Base-by-base conservation (phyloP, 1,284 basidiomycete genomes). In the Sparassis latifolia region DNA sequence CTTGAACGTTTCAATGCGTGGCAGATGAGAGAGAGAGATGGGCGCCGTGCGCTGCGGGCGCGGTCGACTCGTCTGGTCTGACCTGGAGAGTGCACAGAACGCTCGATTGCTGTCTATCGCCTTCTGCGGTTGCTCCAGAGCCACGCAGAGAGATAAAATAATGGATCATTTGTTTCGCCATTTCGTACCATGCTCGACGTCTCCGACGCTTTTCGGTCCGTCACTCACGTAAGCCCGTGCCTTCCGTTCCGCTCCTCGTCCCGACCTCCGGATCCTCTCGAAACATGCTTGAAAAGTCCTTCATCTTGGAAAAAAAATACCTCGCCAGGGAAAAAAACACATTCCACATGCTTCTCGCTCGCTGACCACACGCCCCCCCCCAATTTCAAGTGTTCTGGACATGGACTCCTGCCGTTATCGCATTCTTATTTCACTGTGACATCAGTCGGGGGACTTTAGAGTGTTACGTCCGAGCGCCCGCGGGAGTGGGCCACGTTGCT, bases 141-240 rank as follows among this genome's bases (percentile, higher is more conserved):
- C 12, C 4, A 30, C 30, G 6, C 28, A 9, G 30, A 30, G 31
- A 33, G 4, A 46, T 33, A 35, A 32, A 9, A 29, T 33, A 29
- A 33, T 30, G 52, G 52, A 44, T 52, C 49, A 58, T 56, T 48
- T n/a, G 52, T 58, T 55, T 53, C 52, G 53, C 56, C 52, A 53
- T 51, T 38, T 38, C n/a, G 7, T n/a, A n/a, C 35, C 35, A 38
- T 38, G 35, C 35, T 38, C 9, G 35, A n/a, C 7, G 35, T 7
- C 7, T 7, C n/a, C 35, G 47, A 50, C 45, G 45, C 57, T 20
- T 37, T 49, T 54, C 10, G 52, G 52, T 32, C 50, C 48, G 49
- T 37, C 4, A 47, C 48, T 12, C 42, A 30, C 20, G 20, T 20
- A 20, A 20, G 20, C 20, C 32, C 44, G 38, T 38, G 41, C 43